Evolutionary conservation across 257 asterid genomes (phyloP).

Genomic region (Fraxinus quadrangulata): DNA sequence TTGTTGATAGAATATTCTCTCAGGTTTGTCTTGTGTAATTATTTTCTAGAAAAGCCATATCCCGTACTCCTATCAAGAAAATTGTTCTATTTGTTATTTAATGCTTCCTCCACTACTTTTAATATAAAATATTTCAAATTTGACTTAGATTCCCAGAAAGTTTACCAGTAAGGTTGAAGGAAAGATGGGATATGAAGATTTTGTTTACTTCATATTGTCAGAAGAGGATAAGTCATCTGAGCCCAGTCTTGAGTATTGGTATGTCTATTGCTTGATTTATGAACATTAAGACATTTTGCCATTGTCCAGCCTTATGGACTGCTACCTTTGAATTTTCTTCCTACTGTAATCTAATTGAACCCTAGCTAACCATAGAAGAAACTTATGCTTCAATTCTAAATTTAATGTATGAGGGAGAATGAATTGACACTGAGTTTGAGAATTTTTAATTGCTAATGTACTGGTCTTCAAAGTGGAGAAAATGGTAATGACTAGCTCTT

Average conservation of each 20-base stretch:
- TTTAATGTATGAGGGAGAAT: neutral
- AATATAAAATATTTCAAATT: constrained; percentile 26
- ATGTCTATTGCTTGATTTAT: constrained; percentile 31
- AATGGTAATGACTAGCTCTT: neutral
- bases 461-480: constrained; percentile 15
- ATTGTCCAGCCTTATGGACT: constrained; percentile 12
- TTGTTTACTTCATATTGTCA: constrained; percentile 92
- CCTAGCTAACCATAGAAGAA: neutral
- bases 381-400: neutral
- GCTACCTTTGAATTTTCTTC: neutral
- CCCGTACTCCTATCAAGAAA: constrained; percentile 15
- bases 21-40: constrained; percentile 67
- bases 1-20: constrained; percentile 97
- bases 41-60: constrained; percentile 21
- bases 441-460: constrained; percentile 17
- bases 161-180: constrained; percentile 98
- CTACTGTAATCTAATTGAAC: neutral
- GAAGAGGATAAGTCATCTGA: constrained; percentile 99
- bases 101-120: constrained; percentile 24
- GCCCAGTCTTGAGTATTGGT: constrained; percentile 98
- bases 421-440: neutral
- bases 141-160: constrained; percentile 85
- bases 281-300: neutral
- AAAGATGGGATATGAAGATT: constrained; percentile 99
- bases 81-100: constrained; percentile 18